phyloP scores from a whole-genome alignment of 2,329 filamentous ascomycete species.

The Elsinoe necatrix region DNA sequence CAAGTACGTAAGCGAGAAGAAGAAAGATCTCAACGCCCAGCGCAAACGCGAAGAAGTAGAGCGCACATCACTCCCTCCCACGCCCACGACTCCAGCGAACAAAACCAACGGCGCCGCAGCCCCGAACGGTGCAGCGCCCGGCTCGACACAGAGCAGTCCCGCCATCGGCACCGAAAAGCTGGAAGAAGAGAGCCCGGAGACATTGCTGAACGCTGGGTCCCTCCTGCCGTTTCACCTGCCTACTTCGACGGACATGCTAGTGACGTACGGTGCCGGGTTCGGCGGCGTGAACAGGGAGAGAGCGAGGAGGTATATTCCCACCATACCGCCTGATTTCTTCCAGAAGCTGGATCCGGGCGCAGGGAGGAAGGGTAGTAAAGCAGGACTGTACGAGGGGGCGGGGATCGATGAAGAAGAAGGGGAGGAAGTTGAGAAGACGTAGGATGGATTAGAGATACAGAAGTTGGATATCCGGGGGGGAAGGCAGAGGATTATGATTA shows the following conservation, averaged over 20 bases:
- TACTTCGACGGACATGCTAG: conserved; percentile 93
- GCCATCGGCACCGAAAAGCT: conserved; percentile 33
- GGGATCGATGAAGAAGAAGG: conserved; percentile 3
- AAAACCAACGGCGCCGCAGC: conserved; percentile 1
- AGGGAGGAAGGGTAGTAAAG: conserved; percentile 29
- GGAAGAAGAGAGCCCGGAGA: conserved; percentile 60
- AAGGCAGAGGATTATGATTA: not conserved
- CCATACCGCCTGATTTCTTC: conserved; percentile 86
- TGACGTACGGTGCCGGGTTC: conserved; percentile 90
- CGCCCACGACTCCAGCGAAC: conserved; percentile 13
- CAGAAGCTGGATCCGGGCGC: conserved; percentile 63
- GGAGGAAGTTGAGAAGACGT: not conserved
- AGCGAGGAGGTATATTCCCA: conserved; percentile 91
- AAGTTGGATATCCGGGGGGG: not conserved
- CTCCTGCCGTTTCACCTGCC: conserved; percentile 94
- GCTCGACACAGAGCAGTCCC: conserved; percentile 21
- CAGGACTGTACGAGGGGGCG: conserved; percentile 6
- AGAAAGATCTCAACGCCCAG: conserved; percentile 50
- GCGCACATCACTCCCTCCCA: conserved; percentile 14
- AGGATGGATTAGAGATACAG: too few species aligned
- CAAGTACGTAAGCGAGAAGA: conserved; percentile 73
- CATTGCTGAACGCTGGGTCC: conserved; percentile 79
- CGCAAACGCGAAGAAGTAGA: conserved; percentile 15
- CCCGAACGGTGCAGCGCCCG: conserved; percentile 18
- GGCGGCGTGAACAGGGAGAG: conserved; percentile 85